Conservation (phyloP, 176 grass and related monocot genomes). For the Aechmea fasciata region DNA sequence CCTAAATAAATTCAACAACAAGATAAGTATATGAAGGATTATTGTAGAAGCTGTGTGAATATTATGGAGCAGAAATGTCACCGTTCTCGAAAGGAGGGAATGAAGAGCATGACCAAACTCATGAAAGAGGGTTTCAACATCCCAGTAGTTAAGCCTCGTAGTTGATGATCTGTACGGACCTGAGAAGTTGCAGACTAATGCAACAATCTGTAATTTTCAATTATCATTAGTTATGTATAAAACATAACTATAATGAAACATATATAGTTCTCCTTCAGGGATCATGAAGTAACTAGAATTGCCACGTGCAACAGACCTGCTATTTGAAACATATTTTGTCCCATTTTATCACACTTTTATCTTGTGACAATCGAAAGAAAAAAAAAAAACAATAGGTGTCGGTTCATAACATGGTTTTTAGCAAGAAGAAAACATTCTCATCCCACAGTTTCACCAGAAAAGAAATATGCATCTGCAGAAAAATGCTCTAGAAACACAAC, state of each 20-base stretch:
- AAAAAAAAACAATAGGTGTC: no score
- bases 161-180: constrained; percentile 42
- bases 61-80: constrained; percentile 22
- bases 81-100: constrained; percentile 96
- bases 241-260: background rate
- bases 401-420: no score
- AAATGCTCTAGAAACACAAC: no score
- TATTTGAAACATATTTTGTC: no score
- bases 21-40: constrained; percentile 18
- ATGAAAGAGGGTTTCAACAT: constrained; percentile 94
- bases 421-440: no score
- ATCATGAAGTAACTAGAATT: no score
- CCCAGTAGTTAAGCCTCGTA: constrained; percentile 65
- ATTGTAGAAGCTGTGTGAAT: constrained; percentile 2
- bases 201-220: constrained; percentile 62
- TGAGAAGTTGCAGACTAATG: constrained; percentile 79
- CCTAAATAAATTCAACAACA: constrained; percentile 39
- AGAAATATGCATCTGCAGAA: no score
- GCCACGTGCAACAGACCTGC: no score
- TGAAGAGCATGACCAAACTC: constrained; percentile 96
- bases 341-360: no score
- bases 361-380: no score
- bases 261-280: no score
- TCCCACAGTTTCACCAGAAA: no score
- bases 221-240: constrained; percentile 3